These are phyloP conservation scores for Aspergillus ellipticus DNA, from an alignment of 495 filamentous ascomycete genomes.

Conservation along the genomic window DNA sequence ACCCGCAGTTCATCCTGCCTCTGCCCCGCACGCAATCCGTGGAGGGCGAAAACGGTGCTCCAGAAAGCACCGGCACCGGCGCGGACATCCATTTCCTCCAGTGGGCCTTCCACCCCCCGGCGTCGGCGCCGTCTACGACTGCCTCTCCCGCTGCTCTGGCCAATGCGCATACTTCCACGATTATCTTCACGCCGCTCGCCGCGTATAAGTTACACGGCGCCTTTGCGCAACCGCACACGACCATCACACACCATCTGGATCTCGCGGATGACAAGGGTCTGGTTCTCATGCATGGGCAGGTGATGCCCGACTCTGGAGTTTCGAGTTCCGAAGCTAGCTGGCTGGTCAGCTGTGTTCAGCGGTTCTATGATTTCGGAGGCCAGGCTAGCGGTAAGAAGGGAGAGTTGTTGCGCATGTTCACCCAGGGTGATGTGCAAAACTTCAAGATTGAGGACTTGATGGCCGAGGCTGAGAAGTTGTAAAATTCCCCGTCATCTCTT, in stretches of 20 bases:
- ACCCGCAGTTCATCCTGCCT: conserved; percentile 89
- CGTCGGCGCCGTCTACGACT: conserved; percentile 59
- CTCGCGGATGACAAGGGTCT: conserved; percentile 66
- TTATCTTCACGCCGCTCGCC: conserved; percentile 88
- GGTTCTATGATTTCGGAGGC: conserved; percentile 75
- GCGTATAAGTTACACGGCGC: conserved; percentile 90
- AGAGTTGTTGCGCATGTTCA: conserved; percentile 79
- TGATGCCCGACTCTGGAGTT: conserved; percentile 73
- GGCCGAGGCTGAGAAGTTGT: conserved; percentile 76
- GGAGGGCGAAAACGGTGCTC: conserved; percentile 27
- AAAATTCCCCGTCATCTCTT: background rate
- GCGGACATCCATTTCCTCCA: conserved; percentile 51
- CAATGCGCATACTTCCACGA: conserved; percentile 64
- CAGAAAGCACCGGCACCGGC: conserved; percentile 16
- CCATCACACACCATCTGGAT: conserved; percentile 84
- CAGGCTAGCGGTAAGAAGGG: conserved; percentile 50
- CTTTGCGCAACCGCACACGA: conserved; percentile 87
- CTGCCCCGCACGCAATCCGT: conserved; percentile 59
- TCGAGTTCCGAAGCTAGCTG: conserved; percentile 75
- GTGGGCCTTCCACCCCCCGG: conserved; percentile 78
- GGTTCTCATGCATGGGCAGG: conserved; percentile 78
- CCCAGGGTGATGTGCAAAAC: conserved; percentile 59
- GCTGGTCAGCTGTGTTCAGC: conserved; percentile 91
- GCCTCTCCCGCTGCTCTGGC: conserved; percentile 17
- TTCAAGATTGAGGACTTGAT: conserved; percentile 83